These are phyloP conservation scores for Sabuloglossum arenarium DNA, from an alignment of 495 filamentous ascomycete genomes.

Conservation along the genomic window DNA sequence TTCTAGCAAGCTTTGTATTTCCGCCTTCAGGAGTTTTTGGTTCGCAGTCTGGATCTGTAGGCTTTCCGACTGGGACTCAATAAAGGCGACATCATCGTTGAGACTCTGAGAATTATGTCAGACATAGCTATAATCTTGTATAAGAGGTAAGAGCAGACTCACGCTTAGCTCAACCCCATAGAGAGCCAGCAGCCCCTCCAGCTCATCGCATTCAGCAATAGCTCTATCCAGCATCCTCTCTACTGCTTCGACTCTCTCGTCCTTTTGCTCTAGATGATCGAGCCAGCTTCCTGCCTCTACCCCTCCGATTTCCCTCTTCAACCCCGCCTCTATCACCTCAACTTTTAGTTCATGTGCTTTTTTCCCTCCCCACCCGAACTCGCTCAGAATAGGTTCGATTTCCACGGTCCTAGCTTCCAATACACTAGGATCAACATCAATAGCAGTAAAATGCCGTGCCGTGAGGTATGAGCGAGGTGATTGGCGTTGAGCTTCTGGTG, in stretches of 20 bases:
- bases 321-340: constrained; percentile 60
- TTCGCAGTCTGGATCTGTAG: constrained; percentile 93
- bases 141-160: constrained; percentile 19
- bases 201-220: constrained; percentile 83
- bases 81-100: constrained; percentile 87
- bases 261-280: constrained; percentile 67
- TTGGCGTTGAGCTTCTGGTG: constrained; percentile 21
- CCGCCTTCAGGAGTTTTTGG: constrained; percentile 79
- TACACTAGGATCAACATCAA: constrained; percentile 50
- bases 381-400: constrained; percentile 58
- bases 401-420: constrained; percentile 39
- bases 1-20: constrained; percentile 67
- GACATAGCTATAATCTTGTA: not conserved
- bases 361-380: constrained; percentile 78
- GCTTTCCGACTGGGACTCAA: constrained; percentile 91
- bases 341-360: constrained; percentile 49
- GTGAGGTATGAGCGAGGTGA: constrained; percentile 54
- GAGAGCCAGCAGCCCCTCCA: constrained; percentile 79
- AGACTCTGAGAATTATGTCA: constrained; percentile 39
- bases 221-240: constrained; percentile 68
- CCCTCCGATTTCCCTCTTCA: constrained; percentile 70
- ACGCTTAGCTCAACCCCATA: constrained; percentile 89
- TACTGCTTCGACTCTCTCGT: constrained; percentile 67
- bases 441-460: constrained; percentile 47
- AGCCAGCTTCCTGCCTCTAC: constrained; percentile 90